phyloP scores from a whole-genome alignment of 345 rosid species.

The Anacardium occidentale region DNA sequence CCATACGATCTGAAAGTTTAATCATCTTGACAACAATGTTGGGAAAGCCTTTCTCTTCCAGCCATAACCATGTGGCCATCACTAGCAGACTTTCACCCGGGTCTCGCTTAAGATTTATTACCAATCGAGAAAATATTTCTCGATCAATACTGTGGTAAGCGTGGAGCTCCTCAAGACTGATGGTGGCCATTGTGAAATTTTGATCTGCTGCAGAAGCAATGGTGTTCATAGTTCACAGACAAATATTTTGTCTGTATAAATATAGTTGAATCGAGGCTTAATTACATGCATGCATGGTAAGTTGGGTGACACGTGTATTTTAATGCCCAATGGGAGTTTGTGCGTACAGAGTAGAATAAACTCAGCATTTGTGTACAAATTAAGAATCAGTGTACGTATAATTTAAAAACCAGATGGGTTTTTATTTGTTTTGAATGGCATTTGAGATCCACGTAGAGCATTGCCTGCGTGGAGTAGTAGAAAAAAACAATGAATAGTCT shows the following conservation, averaged over 20 bases:
- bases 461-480: neutral
- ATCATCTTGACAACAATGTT: conserved; percentile 29
- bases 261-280: too few species aligned
- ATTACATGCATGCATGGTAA: neutral
- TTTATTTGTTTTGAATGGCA: neutral
- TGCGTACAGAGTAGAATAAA: neutral
- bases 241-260: neutral
- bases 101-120: conserved; percentile 25
- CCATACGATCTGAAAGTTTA: conserved; percentile 18
- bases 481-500: conserved; percentile 19
- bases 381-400: neutral
- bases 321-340: neutral
- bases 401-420: neutral
- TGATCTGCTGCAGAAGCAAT: neutral
- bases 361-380: neutral
- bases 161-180: conserved; percentile 33
- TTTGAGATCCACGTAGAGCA: neutral
- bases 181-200: conserved; percentile 23
- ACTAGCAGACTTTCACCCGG: conserved; percentile 38
- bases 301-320: neutral
- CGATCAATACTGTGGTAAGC: conserved; percentile 40
- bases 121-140: conserved; percentile 37
- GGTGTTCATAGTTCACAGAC: neutral
- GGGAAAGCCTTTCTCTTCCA: conserved; percentile 42
- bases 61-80: conserved; percentile 51